These are phyloP conservation scores for Alternaria gansuensis DNA, from an alignment of 2,329 filamentous ascomycete species.

Conservation along the genomic window DNA sequence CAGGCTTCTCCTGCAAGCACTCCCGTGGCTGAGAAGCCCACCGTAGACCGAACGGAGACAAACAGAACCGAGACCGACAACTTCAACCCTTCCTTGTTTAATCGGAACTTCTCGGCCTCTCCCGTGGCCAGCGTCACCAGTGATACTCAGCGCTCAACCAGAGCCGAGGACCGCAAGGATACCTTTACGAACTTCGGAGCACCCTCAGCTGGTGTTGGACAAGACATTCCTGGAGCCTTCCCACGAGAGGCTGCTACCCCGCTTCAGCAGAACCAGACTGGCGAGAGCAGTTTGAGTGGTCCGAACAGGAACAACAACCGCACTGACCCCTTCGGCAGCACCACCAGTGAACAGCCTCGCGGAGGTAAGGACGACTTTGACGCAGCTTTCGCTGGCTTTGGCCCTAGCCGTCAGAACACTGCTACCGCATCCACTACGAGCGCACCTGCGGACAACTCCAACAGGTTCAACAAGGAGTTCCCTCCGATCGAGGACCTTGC, in stretches of 20 bases:
- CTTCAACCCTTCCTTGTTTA: conserved; percentile 49
- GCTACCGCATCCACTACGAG: conserved; percentile 49
- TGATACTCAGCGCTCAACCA: conserved; percentile 50
- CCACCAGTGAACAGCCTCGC: conserved; percentile 45
- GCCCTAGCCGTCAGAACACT: conserved; percentile 61
- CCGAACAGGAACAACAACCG: conserved; percentile 55
- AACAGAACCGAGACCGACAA: conserved; percentile 49
- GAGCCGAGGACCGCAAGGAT: conserved; percentile 53
- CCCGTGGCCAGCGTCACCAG: conserved; percentile 54
- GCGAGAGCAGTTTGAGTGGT: conserved; percentile 59
- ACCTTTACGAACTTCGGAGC: conserved; percentile 52
- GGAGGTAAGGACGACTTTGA: conserved; percentile 81
- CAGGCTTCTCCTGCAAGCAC: conserved; percentile 58
- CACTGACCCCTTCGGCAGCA: conserved; percentile 54
- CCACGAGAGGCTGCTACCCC: conserved; percentile 53
- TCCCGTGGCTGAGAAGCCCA: conserved; percentile 61
- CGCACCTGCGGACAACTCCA: conserved; percentile 49
- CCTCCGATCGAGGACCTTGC: conserved; percentile 91
- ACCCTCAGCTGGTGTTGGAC: conserved; percentile 35
- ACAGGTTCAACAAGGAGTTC: conserved; percentile 77
- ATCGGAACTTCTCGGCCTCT: conserved; percentile 52
- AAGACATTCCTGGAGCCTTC: conserved; percentile 60
- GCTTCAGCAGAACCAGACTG: conserved; percentile 60
- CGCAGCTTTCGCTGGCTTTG: conserved; percentile 81
- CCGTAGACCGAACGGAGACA: conserved; percentile 48